These are phyloP conservation scores for Neurospora sp. DNA, from an alignment of 495 filamentous ascomycete species.

Conservation along the genomic window DNA sequence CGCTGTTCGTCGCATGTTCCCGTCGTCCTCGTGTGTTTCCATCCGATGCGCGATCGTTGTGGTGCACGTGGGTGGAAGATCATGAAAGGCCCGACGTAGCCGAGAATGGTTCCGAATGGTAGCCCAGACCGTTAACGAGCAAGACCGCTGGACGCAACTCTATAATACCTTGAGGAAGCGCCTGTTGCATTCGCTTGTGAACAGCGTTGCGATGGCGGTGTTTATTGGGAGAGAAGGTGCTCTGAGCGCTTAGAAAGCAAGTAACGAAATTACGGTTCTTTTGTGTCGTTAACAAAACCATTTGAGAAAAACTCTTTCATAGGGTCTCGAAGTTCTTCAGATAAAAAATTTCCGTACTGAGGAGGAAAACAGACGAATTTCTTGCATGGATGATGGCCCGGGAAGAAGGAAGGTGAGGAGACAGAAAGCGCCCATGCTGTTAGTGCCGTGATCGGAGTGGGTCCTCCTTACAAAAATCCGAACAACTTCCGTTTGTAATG, in stretches of 20 bases:
- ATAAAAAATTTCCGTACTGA: background rate
- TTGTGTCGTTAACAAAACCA: background rate
- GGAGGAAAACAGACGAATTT: background rate
- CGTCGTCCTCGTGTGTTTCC: background rate
- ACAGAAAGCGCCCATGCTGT: background rate
- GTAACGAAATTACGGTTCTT: background rate
- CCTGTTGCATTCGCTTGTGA: background rate
- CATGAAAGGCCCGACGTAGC: background rate
- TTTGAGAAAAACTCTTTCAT: background rate
- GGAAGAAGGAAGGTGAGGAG: background rate
- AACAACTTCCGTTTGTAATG: no score
- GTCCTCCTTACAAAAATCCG: background rate
- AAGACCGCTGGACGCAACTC: background rate
- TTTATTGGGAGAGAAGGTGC: background rate
- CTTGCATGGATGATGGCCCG: background rate
- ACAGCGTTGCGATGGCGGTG: background rate
- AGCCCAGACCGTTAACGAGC: background rate
- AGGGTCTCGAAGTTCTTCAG: background rate
- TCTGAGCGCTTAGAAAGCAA: background rate
- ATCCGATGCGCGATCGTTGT: background rate
- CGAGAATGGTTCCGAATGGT: background rate
- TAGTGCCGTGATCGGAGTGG: background rate
- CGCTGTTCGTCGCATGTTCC: background rate
- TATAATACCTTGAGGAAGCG: background rate
- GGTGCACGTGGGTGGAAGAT: background rate